phyloP scores from a whole-genome alignment of 768 basidiomycete genomes.

The Cystobasidiopsis lactophilus region DNA sequence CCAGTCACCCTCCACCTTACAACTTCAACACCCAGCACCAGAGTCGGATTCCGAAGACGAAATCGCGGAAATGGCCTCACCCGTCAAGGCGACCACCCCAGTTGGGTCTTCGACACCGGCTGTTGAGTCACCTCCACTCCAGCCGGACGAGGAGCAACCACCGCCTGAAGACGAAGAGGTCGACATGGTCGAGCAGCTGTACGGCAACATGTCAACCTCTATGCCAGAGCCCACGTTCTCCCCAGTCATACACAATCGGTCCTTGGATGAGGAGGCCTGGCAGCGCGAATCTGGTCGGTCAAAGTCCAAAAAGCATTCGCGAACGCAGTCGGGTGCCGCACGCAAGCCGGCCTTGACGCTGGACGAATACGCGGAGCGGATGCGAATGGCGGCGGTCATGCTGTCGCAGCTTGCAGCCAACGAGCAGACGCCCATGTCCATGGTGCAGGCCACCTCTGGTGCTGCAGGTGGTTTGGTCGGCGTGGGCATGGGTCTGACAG shows the following conservation, averaged over 20 bases:
- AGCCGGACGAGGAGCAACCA: constrained; percentile 22
- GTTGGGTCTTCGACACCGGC: too few species aligned
- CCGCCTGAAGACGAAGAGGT: constrained; percentile 92
- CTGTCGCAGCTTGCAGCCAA: constrained; percentile 76
- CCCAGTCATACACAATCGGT: constrained; percentile 26
- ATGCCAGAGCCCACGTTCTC: constrained; percentile 23
- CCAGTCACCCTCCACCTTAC: too few species aligned
- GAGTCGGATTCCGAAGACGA: constrained; percentile 9
- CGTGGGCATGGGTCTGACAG: constrained; percentile 15
- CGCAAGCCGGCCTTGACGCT: constrained; percentile 38
- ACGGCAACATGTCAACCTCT: constrained; percentile 51
- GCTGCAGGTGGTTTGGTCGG: constrained; percentile 18
- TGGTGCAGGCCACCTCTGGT: constrained; percentile 18
- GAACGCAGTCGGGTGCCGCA: background rate
- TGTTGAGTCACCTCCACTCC: background rate
- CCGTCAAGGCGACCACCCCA: too few species aligned
- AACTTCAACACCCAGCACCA: too few species aligned
- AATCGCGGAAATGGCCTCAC: background rate
- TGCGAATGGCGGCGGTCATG: constrained; percentile 97
- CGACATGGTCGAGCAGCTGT: constrained; percentile 88
- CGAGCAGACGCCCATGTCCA: constrained; percentile 19
- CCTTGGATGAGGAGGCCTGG: constrained; percentile 20
- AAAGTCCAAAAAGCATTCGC: background rate
- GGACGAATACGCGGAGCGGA: constrained; percentile 93
- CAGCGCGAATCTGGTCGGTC: background rate